These are phyloP conservation scores for Cytospora mali DNA, from an alignment of 2,329 filamentous ascomycete species.

Conservation along the genomic window DNA sequence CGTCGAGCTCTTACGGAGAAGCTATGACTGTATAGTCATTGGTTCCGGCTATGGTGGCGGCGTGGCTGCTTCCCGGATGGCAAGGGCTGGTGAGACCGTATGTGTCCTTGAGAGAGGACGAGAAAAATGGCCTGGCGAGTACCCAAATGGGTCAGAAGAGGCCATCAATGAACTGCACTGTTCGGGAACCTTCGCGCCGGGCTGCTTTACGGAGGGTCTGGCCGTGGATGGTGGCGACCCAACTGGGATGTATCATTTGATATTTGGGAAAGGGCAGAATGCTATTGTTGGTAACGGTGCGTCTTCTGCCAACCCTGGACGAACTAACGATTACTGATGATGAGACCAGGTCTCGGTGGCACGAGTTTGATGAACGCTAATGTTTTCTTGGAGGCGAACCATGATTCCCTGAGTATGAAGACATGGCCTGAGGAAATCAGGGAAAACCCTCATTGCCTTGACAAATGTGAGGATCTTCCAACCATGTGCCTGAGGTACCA, in stretches of 20 bases:
- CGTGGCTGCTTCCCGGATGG: slow-evolving; percentile 67
- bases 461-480: slow-evolving; percentile 48
- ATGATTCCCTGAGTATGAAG: slow-evolving; percentile 53
- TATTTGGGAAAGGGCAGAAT: slow-evolving; percentile 66
- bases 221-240: slow-evolving; percentile 53
- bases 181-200: slow-evolving; percentile 55
- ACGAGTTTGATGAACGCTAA: slow-evolving; percentile 70
- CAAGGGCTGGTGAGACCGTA: slow-evolving; percentile 61
- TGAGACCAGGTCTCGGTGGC: slow-evolving; percentile 59
- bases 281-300: slow-evolving; percentile 61
- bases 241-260: slow-evolving; percentile 65
- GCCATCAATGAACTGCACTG: slow-evolving; percentile 56
- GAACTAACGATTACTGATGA: slow-evolving; percentile 14
- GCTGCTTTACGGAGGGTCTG: slow-evolving; percentile 42
- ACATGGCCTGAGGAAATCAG: slow-evolving; percentile 63
- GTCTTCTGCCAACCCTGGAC: slow-evolving; percentile 26
- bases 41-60: slow-evolving; percentile 71
- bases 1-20: slow-evolving; percentile 57
- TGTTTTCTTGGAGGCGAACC: slow-evolving; percentile 64
- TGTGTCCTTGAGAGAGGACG: slow-evolving; percentile 66
- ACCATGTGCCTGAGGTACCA: background rate
- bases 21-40: slow-evolving; percentile 68
- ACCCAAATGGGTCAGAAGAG: slow-evolving; percentile 52
- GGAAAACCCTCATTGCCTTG: slow-evolving; percentile 44
- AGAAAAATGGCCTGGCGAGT: slow-evolving; percentile 69